Conservation (phyloP, 1,284 basidiomycete genomes). For the Cryptococcus wingfieldii region DNA sequence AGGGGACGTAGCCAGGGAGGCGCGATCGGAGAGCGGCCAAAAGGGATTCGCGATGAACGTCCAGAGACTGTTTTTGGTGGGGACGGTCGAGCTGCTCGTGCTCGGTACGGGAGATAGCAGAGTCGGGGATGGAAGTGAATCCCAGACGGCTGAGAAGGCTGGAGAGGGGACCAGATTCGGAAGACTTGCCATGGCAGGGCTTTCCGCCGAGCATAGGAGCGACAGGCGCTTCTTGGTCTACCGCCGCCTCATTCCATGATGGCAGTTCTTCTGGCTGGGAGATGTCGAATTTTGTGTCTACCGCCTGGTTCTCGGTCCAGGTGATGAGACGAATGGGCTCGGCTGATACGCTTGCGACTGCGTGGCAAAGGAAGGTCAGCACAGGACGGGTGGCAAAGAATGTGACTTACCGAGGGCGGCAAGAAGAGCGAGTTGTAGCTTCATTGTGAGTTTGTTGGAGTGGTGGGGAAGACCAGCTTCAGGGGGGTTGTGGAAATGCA, state of each 20-base stretch:
- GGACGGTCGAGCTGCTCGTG: not conserved
- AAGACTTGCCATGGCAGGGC: not conserved
- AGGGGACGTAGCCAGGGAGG: not conserved
- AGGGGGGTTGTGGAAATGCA: too few relatives aligned
- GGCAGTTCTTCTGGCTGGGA: not conserved
- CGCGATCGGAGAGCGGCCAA: not conserved
- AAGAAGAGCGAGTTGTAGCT: too few relatives aligned
- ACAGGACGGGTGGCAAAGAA: not conserved
- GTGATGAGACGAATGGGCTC: conserved; percentile 5
- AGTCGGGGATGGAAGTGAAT: not conserved
- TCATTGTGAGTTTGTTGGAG: too few relatives aligned
- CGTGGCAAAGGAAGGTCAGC: not conserved
- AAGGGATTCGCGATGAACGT: not conserved
- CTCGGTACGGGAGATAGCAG: not conserved
- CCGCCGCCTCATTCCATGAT: not conserved
- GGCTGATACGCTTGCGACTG: conserved; percentile 18
- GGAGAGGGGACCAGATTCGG: not conserved
- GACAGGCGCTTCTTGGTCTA: not conserved
- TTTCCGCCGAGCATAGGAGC: not conserved
- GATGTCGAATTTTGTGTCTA: not conserved
- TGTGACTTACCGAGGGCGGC: too few relatives aligned
- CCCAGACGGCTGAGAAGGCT: not conserved
- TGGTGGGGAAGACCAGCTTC: too few relatives aligned
- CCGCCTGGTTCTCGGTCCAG: conserved; percentile 3
- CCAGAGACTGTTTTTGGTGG: not conserved